Evolutionary conservation across 208 protist species (phyloP).

Genomic region (Endotrypanum monterogeii): DNA sequence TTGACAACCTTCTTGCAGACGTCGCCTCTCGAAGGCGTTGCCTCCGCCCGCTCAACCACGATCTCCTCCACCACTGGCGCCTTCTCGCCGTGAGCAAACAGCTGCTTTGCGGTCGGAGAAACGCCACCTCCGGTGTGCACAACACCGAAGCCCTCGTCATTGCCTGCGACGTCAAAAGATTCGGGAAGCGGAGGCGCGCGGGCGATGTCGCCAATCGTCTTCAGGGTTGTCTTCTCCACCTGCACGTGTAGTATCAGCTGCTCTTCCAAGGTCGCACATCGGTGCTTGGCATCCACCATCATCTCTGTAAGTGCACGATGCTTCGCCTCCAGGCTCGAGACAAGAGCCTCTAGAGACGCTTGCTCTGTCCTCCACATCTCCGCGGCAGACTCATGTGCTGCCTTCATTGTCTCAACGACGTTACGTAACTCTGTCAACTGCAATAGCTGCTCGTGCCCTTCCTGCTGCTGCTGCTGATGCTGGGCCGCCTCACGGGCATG

Average conservation of each 20-base stretch:
- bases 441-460: neutral
- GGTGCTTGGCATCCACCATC: neutral
- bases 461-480: conserved; percentile 15
- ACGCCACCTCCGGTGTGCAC: neutral
- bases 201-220: conserved; percentile 7
- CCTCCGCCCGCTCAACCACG: conserved; percentile 2
- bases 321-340: conserved; percentile 1
- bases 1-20: neutral
- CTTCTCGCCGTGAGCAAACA: conserved; percentile 12
- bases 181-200: neutral
- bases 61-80: conserved; percentile 28
- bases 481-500: conserved; percentile 21
- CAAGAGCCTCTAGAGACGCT: neutral
- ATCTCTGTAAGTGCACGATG: neutral
- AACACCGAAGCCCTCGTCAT: neutral
- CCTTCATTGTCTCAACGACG: conserved; percentile 3
- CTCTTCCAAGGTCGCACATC: conserved; percentile 12
- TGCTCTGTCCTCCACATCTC: conserved; percentile 25
- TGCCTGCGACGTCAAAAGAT: neutral
- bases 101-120: conserved; percentile 22
- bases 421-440: conserved; percentile 26
- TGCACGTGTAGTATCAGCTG: conserved; percentile 9
- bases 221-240: conserved; percentile 13
- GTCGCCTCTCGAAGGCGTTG: neutral
- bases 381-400: conserved; percentile 13